Conservation (phyloP, 768 basidiomycete genomes). For the Glaciozyma martinii region DNA sequence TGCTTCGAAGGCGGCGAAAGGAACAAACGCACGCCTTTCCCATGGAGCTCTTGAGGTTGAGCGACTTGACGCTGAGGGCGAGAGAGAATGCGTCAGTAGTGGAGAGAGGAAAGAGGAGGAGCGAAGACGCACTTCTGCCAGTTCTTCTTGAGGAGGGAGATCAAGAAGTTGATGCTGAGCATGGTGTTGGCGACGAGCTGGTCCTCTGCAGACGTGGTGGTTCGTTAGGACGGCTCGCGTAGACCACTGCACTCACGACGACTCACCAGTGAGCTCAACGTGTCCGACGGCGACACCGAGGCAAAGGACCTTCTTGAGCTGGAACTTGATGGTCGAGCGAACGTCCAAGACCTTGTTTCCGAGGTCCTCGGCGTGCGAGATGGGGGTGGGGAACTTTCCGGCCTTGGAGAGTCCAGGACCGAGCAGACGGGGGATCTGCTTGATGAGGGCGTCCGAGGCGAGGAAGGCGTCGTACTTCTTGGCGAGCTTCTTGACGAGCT, state of each 20-base stretch:
- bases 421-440: constrained; percentile 98
- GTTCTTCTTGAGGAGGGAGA: constrained; percentile 98
- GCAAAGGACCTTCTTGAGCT: constrained; percentile 98
- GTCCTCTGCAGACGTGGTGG: constrained; percentile 51
- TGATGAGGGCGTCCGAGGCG: constrained; percentile 92
- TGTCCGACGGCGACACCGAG: constrained; percentile 98
- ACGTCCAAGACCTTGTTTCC: constrained; percentile 85
- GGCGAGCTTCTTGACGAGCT: constrained; percentile 92
- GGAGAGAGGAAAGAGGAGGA: background rate
- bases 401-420: constrained; percentile 99
- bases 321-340: constrained; percentile 99
- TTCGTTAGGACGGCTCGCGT: too few species aligned
- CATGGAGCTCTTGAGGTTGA: constrained; percentile 99
- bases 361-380: constrained; percentile 85
- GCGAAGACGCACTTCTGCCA: constrained; percentile 36
- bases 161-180: constrained; percentile 99
- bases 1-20: too few species aligned
- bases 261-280: constrained; percentile 65
- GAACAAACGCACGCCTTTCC: constrained; percentile 59
- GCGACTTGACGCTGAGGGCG: constrained; percentile 92
- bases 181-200: constrained; percentile 96
- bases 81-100: constrained; percentile 43
- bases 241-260: too few species aligned
- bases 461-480: constrained; percentile 99
- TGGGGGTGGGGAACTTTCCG: constrained; percentile 51